Evolutionary conservation across 2,329 filamentous ascomycete genomes (phyloP), one percentile per base, ranked within the genome.

Genomic region (Chalaropsis ovoidea): DNA sequence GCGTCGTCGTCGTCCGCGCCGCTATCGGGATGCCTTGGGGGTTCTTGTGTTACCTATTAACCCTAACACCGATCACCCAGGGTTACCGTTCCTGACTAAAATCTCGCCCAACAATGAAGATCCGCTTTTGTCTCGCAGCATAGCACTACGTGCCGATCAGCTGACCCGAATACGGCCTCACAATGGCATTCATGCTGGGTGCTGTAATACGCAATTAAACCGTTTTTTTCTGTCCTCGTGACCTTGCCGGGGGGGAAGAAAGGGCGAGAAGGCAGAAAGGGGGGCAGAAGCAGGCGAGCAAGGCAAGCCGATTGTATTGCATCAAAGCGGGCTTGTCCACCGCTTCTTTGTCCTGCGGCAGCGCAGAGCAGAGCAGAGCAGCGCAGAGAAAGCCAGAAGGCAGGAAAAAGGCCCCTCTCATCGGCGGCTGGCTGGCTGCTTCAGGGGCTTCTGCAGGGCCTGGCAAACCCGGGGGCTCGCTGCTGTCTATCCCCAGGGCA

Each of bases 301-400:
- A 42, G 15, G 41, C 8, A 42, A 13, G 13, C 42, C 11, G 42
- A 43, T 15, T 15, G 52, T 45, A 65, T 65, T 65, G 63, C 63
- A 65, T 19, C 15, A 65, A 65, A 65, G 63, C 63, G 54, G 24
- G 22, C 22, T 35, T 39, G 58, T 15, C 58, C 58, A 65, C 63
- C 63, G 52, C 63, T 39, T 65, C 17, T 65, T 62, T 19, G 17
- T 22, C 8, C 22, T 49, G 47, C 31, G 2, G 31, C 31, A 6
- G 31, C n/a, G n/a, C n/a, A n/a, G n/a, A n/a, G n/a, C n/a, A n/a
- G n/a, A n/a, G n/a, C n/a, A n/a, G n/a, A n/a, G n/a, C n/a, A n/a
- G n/a, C n/a, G 19, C n/a, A 11, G 19, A 22, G 19, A 49, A 49
- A 49, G 19, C 22, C 19, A 49, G 47, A 49, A 13, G 47, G 4